These are phyloP conservation scores for Lathyrus aphaca DNA, from an alignment of 306 rosid species.

Conservation along the genomic window DNA sequence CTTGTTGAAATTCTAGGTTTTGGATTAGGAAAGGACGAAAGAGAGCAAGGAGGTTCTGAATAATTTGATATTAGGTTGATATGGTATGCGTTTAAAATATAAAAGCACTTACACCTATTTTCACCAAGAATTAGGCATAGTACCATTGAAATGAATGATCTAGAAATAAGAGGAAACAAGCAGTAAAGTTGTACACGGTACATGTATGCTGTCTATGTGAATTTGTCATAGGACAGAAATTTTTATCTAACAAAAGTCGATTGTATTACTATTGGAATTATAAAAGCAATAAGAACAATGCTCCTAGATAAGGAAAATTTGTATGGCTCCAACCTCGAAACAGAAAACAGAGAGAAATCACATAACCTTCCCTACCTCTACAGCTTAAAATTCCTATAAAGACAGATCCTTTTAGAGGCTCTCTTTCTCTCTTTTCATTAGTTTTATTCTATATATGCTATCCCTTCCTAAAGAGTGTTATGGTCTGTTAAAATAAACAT, in stretches of 20 bases:
- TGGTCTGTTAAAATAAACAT: slow-evolving; percentile 3
- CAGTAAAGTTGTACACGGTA: neutral
- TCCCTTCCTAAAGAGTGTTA: slow-evolving; percentile 7
- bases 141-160: neutral
- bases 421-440: neutral
- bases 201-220: slow-evolving; percentile 6
- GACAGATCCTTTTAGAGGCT: neutral
- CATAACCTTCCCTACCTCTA: neutral
- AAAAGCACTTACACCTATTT: slow-evolving; percentile 13
- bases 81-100: slow-evolving; percentile 21
- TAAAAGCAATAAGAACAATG: slow-evolving; percentile 1
- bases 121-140: slow-evolving; percentile 1
- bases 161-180: neutral
- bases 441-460: neutral
- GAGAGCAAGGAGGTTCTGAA: slow-evolving; percentile 30
- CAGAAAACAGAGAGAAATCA: neutral
- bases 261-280: neutral
- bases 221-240: neutral
- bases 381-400: neutral
- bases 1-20: slow-evolving; percentile 23
- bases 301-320: neutral
- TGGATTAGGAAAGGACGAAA: slow-evolving; percentile 28
- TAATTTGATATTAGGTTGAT: slow-evolving; percentile 29
- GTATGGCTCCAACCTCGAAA: neutral
- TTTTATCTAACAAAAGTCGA: neutral